Evolutionary conservation across 306 rosid species (phyloP).

Genomic region (Fagus sylvatica): DNA sequence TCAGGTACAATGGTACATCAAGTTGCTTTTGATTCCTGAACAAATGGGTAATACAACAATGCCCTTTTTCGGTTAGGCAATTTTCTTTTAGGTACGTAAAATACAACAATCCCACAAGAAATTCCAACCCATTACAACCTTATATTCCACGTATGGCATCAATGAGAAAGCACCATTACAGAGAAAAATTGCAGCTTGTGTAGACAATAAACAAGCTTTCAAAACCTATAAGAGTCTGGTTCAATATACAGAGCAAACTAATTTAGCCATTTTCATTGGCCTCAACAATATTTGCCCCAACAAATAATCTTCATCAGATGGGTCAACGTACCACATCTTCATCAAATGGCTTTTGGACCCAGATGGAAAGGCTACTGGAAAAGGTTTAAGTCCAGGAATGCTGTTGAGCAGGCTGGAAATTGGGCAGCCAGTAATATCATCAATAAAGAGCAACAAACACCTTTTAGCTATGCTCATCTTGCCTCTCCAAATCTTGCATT

Average conservation of each 20-base stretch:
- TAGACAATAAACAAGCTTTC: constrained; percentile 9
- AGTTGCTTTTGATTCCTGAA: no score
- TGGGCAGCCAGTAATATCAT: not conserved
- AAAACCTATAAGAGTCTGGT: constrained; percentile 3
- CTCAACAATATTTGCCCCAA: not conserved
- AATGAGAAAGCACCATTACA: constrained; percentile 15
- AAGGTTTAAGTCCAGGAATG: not conserved
- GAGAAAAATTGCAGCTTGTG: not conserved
- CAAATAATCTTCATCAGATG: not conserved
- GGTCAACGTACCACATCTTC: not conserved
- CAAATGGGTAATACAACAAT: not conserved
- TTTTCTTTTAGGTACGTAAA: not conserved
- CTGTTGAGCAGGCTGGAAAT: not conserved
- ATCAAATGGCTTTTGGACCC: not conserved
- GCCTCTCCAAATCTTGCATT: constrained; percentile 52
- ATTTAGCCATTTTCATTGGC: not conserved
- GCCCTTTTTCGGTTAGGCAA: not conserved
- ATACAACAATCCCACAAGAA: not conserved
- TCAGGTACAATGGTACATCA: not conserved
- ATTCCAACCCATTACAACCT: not conserved
- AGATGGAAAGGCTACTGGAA: not conserved
- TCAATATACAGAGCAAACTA: not conserved
- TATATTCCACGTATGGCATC: not conserved
- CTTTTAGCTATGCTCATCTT: constrained; percentile 38
- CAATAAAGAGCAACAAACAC: constrained; percentile 8